Percentiles rank a stretch among this genome's conserved stretches.
phyloP scores from a whole-genome alignment of 2,329 filamentous ascomycete species.

The Epichloe elymi region DNA sequence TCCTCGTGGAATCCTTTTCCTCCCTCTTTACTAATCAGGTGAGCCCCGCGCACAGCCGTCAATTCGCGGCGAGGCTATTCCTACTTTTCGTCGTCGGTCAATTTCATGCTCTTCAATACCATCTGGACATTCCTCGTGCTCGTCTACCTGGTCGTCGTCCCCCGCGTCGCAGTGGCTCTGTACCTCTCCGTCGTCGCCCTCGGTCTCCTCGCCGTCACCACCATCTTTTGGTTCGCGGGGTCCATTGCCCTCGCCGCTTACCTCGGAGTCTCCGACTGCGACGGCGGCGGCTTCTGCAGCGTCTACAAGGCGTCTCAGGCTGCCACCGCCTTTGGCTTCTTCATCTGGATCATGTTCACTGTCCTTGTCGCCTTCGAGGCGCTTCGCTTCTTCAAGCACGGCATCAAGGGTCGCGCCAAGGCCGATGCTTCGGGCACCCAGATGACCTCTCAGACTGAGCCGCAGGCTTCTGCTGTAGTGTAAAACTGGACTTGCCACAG shows the following conservation, averaged over 20 bases:
- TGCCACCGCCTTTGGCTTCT: slow-evolving; percentile 52
- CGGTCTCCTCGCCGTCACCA: slow-evolving; percentile 56
- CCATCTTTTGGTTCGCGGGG: slow-evolving; percentile 83
- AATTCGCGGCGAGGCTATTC: background rate
- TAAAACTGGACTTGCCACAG: background rate
- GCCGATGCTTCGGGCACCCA: slow-evolving; percentile 13
- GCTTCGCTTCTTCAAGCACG: slow-evolving; percentile 24
- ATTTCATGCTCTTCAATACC: slow-evolving; percentile 69
- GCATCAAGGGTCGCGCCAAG: slow-evolving; percentile 13
- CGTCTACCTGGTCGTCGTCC: slow-evolving; percentile 55
- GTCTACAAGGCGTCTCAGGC: slow-evolving; percentile 40
- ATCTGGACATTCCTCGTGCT: slow-evolving; percentile 66
- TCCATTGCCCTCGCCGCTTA: slow-evolving; percentile 63
- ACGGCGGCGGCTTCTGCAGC: slow-evolving; percentile 39
- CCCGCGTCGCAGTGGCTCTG: slow-evolving; percentile 44
- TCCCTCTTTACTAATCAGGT: background rate
- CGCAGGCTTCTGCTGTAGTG: slow-evolving; percentile 1
- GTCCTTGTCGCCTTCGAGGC: slow-evolving; percentile 34
- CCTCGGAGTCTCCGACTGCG: slow-evolving; percentile 41
- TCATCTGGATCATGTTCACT: slow-evolving; percentile 43
- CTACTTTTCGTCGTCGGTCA: slow-evolving; percentile 39
- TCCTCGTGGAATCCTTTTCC: background rate
- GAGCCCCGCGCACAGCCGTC: slow-evolving; percentile 4
- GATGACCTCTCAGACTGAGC: slow-evolving; percentile 7
- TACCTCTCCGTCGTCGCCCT: slow-evolving; percentile 55